Percentiles rank a stretch among this genome's conserved stretches.
phyloP scores from a whole-genome alignment of 495 filamentous ascomycete genomes.

The Penicillium longicatenatum region DNA sequence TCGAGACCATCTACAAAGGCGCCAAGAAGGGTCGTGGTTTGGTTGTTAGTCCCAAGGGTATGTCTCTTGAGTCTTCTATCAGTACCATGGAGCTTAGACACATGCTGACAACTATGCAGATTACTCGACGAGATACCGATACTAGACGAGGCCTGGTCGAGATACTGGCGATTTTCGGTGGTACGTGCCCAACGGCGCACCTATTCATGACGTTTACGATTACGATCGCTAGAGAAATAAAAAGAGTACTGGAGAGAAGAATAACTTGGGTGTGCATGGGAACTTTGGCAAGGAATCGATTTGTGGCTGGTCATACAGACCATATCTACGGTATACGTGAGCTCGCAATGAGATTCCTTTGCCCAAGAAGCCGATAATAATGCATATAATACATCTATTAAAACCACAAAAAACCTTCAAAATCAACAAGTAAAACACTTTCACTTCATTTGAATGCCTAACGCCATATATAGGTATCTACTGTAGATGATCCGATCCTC shows the following conservation, averaged over 20 bases:
- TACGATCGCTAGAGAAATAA: conserved; percentile 11
- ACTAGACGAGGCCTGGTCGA: conserved; percentile 43
- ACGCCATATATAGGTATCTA: not conserved
- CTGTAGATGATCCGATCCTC: not conserved
- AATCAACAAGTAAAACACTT: not conserved
- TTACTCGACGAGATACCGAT: conserved; percentile 83
- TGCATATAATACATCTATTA: not conserved
- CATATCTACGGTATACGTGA: not conserved
- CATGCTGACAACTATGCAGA: conserved; percentile 46
- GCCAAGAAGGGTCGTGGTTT: conserved; percentile 96
- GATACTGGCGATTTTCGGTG: conserved; percentile 2
- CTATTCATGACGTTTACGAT: conserved; percentile 25
- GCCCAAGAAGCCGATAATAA: not conserved
- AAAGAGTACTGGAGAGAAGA: not conserved
- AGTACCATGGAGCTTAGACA: not conserved
- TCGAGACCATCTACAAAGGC: conserved; percentile 96
- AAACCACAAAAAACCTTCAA: not conserved
- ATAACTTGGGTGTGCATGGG: not conserved
- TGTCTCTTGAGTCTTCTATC: conserved; percentile 2
- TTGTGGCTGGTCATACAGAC: not conserved
- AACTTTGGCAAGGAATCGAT: not conserved
- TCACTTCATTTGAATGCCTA: not conserved
- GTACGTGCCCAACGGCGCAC: not conserved
- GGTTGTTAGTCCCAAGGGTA: conserved; percentile 90
- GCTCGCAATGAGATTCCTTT: not conserved